Conservation (phyloP, 345 rosid genomes). For the Geranium rotundifolium region DNA sequence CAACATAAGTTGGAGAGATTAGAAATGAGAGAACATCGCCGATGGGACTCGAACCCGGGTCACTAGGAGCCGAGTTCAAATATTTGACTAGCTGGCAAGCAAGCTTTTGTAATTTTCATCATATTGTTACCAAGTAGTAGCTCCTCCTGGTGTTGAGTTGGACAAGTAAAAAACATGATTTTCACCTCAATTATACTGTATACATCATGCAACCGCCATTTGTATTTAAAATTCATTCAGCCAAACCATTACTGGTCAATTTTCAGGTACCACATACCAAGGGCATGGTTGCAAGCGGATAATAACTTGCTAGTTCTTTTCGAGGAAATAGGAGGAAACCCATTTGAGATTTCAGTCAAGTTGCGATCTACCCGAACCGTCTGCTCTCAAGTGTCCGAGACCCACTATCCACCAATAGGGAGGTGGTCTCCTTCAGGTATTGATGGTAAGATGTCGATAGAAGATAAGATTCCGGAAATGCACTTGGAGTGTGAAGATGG, state of each 20-base stretch:
- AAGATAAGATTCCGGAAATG: conserved; percentile 55
- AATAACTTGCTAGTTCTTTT: conserved; percentile 70
- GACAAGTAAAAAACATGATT: background rate
- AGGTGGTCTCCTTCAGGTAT: conserved; percentile 38
- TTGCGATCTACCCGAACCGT: conserved; percentile 33
- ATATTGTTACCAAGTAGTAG: background rate
- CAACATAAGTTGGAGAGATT: too few relatives aligned
- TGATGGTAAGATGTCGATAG: conserved; percentile 23
- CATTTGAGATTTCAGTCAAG: conserved; percentile 63
- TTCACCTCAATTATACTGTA: too few relatives aligned
- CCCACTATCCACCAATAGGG: conserved; percentile 63
- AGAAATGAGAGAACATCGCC: too few relatives aligned
- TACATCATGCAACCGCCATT: background rate
- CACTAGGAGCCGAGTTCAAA: too few relatives aligned
- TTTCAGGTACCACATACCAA: conserved; percentile 82
- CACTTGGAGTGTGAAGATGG: conserved; percentile 64
- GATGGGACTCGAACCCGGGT: too few relatives aligned
- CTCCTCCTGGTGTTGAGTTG: background rate
- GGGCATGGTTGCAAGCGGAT: conserved; percentile 63
- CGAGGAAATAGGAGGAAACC: conserved; percentile 90
- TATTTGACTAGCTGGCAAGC: too few relatives aligned
- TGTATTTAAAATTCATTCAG: background rate
- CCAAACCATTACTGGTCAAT: conserved; percentile 3
- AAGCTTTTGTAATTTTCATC: too few relatives aligned
- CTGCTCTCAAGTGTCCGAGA: conserved; percentile 69